Evolutionary conservation across 257 asterid species (phyloP).

Genomic region (Solanum gandarillasii): DNA sequence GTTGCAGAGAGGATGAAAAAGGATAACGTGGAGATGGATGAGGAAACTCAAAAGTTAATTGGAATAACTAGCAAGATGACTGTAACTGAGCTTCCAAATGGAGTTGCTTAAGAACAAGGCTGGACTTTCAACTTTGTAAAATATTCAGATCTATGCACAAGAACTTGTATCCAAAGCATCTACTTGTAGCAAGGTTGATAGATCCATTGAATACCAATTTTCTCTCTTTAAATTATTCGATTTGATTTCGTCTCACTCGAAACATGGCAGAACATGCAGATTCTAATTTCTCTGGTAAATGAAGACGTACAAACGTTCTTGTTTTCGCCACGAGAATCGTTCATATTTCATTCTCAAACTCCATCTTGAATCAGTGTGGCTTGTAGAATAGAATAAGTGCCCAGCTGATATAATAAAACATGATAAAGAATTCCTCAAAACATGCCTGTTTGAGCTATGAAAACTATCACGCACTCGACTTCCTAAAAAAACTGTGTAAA

Average conservation of each 20-base stretch:
- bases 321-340: not conserved
- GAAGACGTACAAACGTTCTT: not conserved
- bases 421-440: not conserved
- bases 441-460: not conserved
- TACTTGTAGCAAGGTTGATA: not conserved
- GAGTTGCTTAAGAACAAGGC: conserved; percentile 16
- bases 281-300: not conserved
- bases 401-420: not conserved
- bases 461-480: not conserved
- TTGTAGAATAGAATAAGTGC: not conserved
- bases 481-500: not conserved
- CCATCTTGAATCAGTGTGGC: not conserved
- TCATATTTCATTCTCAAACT: not conserved
- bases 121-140: not conserved
- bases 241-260: not conserved
- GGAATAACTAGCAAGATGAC: conserved; percentile 54
- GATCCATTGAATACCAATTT: not conserved
- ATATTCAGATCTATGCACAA: not conserved
- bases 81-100: conserved; percentile 49
- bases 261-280: not conserved
- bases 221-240: not conserved
- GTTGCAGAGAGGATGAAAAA: conserved; percentile 82
- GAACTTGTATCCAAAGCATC: not conserved
- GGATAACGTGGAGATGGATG: conserved; percentile 54
- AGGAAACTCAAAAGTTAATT: conserved; percentile 53